phyloP scores from a whole-genome alignment of 441 rosid species.

The Gossypium gossypioides region DNA sequence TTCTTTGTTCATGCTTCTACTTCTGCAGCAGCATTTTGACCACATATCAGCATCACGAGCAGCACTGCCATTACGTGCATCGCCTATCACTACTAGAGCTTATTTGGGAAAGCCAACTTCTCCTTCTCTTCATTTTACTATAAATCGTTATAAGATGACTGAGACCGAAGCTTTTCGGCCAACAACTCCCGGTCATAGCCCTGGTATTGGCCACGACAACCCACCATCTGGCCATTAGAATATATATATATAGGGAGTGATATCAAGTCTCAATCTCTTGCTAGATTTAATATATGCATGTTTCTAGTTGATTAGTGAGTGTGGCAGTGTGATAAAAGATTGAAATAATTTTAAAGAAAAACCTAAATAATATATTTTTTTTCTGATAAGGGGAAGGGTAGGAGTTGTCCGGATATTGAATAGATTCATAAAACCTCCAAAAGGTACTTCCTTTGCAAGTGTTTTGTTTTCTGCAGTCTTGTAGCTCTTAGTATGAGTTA shows the following conservation, averaged over 20 bases:
- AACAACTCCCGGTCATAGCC: conserved; percentile 45
- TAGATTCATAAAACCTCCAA: no score
- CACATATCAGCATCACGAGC: conserved; percentile 22
- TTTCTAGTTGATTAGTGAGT: neutral
- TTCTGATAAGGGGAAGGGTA: no score
- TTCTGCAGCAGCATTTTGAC: conserved; percentile 15
- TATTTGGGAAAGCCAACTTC: conserved; percentile 7
- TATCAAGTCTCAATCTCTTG: neutral
- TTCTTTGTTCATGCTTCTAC: conserved; percentile 12
- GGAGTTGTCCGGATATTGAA: no score
- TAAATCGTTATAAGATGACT: conserved; percentile 24
- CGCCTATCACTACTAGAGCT: neutral
- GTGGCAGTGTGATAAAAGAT: neutral
- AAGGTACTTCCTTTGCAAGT: no score
- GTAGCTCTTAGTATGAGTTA: neutral
- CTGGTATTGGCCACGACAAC: conserved; percentile 33
- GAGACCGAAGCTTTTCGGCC: conserved; percentile 32
- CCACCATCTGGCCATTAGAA: conserved; percentile 23
- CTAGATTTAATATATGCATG: no score
- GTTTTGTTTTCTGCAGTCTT: no score
- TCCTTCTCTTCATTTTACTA: conserved; percentile 13
- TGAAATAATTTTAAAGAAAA: no score
- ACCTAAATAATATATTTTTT: no score
- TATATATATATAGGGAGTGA: neutral
- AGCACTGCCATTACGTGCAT: conserved; percentile 15